Base-by-base conservation (phyloP, 257 asterid genomes). In the Henckelia pumila region DNA sequence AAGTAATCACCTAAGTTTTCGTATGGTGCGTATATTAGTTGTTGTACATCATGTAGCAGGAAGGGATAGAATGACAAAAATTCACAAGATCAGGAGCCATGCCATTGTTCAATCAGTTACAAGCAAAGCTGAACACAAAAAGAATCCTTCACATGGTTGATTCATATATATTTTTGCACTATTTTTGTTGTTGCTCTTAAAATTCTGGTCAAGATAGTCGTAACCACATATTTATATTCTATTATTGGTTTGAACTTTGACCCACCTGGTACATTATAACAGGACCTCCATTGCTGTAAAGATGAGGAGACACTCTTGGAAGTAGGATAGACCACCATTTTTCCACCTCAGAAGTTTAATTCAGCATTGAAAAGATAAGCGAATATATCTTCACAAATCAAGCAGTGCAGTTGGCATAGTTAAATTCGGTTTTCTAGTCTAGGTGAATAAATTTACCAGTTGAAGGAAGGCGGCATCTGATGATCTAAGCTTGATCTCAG, bases 241-340 rank as follows among this genome's bases (percentile, higher is more conserved):
- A 66, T 65, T 68, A 73, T 40, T 24, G 22, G n/a, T 28, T 30
- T 23, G 59, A 14, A 17, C 50, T 37, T 66, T 64, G 49, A 63
- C 81, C 44, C 71, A 93, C 99, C 91, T 93, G 99, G 76, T 85
- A 87, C 99, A 93, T 90, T 65, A 87, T 79, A 67, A 93, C 77
- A 58, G 99, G 95, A 70, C 99, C 97, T 57, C 99, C 97, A 56
- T 82, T 90, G 87, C 78, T 64, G 73, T 86, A 93, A 33, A 89
- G 88, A 79, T 78, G 86, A 69, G 95, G 91, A 69, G 78, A 61
- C 71, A 93, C 68, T 81, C 82, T 93, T 0, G 95, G 97, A 58
- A 93, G 92, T 56, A 93, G 83, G 71, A 81, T 66, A 60, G 73
- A 79, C 99, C 99, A 93, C 99, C 99, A 93, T 74, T 80, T 86